Base-by-base conservation (phyloP, 202 grass and related monocot genomes). In the Setaria viridis region DNA sequence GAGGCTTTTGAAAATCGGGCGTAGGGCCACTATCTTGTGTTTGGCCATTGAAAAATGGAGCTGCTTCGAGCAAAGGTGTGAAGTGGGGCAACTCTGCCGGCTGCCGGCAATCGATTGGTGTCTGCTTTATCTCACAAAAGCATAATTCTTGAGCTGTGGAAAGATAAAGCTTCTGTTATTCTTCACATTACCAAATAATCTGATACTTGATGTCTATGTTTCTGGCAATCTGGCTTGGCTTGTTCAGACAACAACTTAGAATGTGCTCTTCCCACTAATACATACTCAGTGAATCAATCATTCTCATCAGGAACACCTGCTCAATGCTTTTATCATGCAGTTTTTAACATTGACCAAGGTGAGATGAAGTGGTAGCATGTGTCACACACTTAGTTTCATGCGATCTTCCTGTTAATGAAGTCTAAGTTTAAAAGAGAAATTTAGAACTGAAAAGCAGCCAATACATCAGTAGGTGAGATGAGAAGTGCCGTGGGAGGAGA, bases 1-100 rank as follows among this genome's bases (percentile, higher is more conserved):
- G 62, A 87, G 85, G 93, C 93, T 92, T 95, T 98, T 89, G 83
- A 84, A 85, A 64, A 84, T 65, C 14, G 80, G 76, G 67, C 67
- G 57, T 74, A 45, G 89, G 73, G 62, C 87, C 90, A 89, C 85
- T 74, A 69, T 21, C 69, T 48, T 64, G 57, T 48, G 72, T 35
- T 77, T 29, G 19, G 50, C 70, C 85, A 83, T 83, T 93, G 39
- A 89, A 85, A 94, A 87, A 9, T 60, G 33, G 51, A 29, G 88
- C 83, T 35, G 83, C 78, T 77, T 77, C 83, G 37, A 89, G 75
- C 73, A 81, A 97, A 90, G 88, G 62, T 72, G 55, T 41, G 37
- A 25, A 30, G 80, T 82, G 85, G 81, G 88, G 39, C 84, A 74
- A 4, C 47, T 59, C 81, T 73, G 78, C 83, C 74, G 46, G 29